A percentile compares a stretch with the other conserved stretches of the same genome.
Evolutionary conservation across 345 rosid species (phyloP).

Genomic region (Eutrema heterophyllum): DNA sequence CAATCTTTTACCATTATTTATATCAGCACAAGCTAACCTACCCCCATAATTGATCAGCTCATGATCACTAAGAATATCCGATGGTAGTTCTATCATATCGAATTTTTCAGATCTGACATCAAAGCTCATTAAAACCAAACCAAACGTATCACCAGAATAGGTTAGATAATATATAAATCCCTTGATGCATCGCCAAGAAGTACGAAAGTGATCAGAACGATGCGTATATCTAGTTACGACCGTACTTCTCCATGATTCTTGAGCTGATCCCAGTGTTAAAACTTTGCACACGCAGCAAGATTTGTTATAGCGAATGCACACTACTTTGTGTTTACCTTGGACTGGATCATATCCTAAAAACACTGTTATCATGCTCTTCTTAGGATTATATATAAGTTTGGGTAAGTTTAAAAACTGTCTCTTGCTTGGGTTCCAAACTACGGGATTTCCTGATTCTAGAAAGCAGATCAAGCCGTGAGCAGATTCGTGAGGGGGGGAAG

Average conservation of each 20-base stretch:
- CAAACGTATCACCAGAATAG: neutral
- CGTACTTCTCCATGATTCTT: neutral
- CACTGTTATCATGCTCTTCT: neutral
- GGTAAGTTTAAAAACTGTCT: neutral
- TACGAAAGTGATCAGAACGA: neutral
- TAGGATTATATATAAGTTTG: neutral
- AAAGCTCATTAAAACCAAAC: neutral
- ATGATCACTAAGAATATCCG: neutral
- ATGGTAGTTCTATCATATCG: neutral
- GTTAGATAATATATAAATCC: neutral
- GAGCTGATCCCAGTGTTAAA: slow-evolving; percentile 2
- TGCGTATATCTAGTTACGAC: neutral
- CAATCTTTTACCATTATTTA: neutral
- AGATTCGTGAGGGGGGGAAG: neutral
- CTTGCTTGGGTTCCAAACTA: neutral
- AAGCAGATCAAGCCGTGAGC: slow-evolving; percentile 2
- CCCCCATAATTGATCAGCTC: neutral
- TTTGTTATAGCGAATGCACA: neutral
- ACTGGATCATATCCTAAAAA: neutral
- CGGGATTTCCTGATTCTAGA: neutral
- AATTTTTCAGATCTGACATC: neutral
- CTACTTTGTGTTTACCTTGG: neutral
- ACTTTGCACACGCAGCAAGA: neutral
- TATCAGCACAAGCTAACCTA: neutral
- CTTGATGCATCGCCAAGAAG: neutral